A percentile compares a stretch with the other conserved stretches of the same genome.
Evolutionary conservation across 768 basidiomycete species (phyloP).

Genomic region (Lentinula aciculospora): DNA sequence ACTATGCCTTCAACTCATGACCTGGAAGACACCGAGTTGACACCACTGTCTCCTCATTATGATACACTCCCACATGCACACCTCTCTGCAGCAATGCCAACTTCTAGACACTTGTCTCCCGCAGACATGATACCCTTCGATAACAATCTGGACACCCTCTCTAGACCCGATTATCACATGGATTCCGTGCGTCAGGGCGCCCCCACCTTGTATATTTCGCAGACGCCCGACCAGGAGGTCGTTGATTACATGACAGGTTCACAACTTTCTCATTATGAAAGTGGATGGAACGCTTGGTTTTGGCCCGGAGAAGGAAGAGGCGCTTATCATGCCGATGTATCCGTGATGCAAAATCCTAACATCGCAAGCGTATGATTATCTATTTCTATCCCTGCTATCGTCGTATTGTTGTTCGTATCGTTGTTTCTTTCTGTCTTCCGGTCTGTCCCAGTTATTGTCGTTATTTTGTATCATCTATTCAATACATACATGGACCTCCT

Average conservation of each 20-base stretch:
- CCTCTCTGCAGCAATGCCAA: neutral
- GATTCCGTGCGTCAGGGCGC: neutral
- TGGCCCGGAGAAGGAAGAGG: slow-evolving; percentile 3
- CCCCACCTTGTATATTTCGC: neutral
- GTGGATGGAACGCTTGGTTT: slow-evolving; percentile 8
- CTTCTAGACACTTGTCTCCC: neutral
- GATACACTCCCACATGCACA: neutral
- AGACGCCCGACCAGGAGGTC: neutral
- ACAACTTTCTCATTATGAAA: slow-evolving; percentile 7
- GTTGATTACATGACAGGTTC: slow-evolving; percentile 4
- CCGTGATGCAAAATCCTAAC: neutral
- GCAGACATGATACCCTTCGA: neutral
- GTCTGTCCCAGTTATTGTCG: neutral
- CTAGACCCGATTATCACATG: neutral
- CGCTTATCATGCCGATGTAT: neutral
- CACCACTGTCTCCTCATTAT: neutral
- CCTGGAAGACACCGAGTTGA: neutral
- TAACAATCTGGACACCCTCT: neutral
- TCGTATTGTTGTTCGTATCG: neutral
- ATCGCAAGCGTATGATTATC: neutral
- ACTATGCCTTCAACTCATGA: neutral
- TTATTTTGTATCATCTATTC: neutral
- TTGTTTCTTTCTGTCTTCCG: neutral
- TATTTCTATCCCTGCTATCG: neutral
- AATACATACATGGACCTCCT: neutral